Percentiles rank a stretch among this genome's conserved stretches.
Conservation (phyloP, 2,329 filamentous ascomycete species). For the Arthrobotrys pseudoclavata region DNA sequence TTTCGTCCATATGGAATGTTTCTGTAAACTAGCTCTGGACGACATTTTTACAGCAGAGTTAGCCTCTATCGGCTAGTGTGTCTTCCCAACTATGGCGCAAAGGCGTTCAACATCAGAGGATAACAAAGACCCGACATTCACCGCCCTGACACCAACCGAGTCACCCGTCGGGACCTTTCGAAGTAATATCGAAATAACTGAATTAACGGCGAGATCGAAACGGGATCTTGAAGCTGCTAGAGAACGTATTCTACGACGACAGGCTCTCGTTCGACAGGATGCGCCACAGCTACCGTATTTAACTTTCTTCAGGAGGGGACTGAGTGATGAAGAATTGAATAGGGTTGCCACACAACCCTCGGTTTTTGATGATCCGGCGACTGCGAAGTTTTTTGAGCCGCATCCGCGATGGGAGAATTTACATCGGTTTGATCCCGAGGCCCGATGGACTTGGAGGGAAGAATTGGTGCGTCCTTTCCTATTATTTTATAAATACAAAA, state of each 20-base stretch:
- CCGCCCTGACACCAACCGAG: slow-evolving; percentile 15
- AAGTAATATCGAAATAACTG: slow-evolving; percentile 28
- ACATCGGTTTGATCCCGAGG: slow-evolving; percentile 73
- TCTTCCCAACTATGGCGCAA: slow-evolving; percentile 22
- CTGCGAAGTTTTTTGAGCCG: slow-evolving; percentile 68
- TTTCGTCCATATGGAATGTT: slow-evolving; percentile 20
- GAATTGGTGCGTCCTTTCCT: slow-evolving; percentile 65
- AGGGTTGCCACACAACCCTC: slow-evolving; percentile 55
- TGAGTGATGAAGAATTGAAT: slow-evolving; percentile 31
- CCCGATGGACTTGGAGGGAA: slow-evolving; percentile 72
- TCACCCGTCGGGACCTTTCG: slow-evolving; percentile 21
- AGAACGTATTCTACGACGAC: slow-evolving; percentile 42
- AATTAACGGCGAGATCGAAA: slow-evolving; percentile 28
- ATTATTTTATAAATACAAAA: background rate
- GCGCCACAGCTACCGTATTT: slow-evolving; percentile 45
- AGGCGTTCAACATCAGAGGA: slow-evolving; percentile 31
- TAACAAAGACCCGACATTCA: slow-evolving; percentile 39
- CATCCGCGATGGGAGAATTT: slow-evolving; percentile 72
- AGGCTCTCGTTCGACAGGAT: slow-evolving; percentile 49
- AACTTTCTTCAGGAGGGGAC: slow-evolving; percentile 28
- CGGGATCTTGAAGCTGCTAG: slow-evolving; percentile 31
- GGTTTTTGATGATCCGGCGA: slow-evolving; percentile 61
- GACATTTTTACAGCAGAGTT: background rate
- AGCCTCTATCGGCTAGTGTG: slow-evolving; percentile 15
- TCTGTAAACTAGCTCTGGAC: slow-evolving; percentile 13